A percentile compares a stretch with the other conserved stretches of the same genome.
phyloP scores from a whole-genome alignment of 345 rosid genomes.

The Syzygium oleosum region DNA sequence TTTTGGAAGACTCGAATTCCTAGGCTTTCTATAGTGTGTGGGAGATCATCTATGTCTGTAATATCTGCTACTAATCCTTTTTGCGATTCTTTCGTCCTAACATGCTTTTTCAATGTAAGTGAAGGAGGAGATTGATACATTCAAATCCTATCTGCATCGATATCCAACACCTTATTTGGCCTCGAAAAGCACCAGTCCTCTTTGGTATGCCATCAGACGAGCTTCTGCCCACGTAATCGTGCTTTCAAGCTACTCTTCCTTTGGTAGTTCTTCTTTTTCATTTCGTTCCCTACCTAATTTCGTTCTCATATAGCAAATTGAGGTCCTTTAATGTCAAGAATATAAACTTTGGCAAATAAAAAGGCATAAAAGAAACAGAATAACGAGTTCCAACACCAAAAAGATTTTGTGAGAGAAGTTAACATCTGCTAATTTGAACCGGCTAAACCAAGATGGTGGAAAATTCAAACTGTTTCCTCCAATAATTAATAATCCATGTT shows the following conservation, averaged over 20 bases:
- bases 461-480: not conserved
- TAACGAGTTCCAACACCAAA: not conserved
- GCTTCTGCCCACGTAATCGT: slow-evolving; percentile 89
- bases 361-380: not conserved
- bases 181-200: slow-evolving; percentile 71
- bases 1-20: not conserved
- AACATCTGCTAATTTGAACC: not conserved
- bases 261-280: slow-evolving; percentile 36
- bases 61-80: not conserved
- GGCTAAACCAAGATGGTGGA: not conserved
- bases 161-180: slow-evolving; percentile 72
- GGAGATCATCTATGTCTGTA: not conserved
- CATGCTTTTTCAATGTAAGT: not conserved
- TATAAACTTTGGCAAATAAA: not conserved
- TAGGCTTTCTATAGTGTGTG: not conserved
- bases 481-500: not conserved
- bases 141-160: slow-evolving; percentile 65
- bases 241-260: slow-evolving; percentile 89
- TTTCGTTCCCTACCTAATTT: not conserved
- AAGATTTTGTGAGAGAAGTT: not conserved
- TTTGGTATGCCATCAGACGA: slow-evolving; percentile 83
- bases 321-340: not conserved
- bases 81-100: not conserved
- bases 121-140: slow-evolving; percentile 71
- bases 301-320: not conserved